phyloP scores from a whole-genome alignment of 371 early-diverging fungal species.

The Mortierella sp. region DNA sequence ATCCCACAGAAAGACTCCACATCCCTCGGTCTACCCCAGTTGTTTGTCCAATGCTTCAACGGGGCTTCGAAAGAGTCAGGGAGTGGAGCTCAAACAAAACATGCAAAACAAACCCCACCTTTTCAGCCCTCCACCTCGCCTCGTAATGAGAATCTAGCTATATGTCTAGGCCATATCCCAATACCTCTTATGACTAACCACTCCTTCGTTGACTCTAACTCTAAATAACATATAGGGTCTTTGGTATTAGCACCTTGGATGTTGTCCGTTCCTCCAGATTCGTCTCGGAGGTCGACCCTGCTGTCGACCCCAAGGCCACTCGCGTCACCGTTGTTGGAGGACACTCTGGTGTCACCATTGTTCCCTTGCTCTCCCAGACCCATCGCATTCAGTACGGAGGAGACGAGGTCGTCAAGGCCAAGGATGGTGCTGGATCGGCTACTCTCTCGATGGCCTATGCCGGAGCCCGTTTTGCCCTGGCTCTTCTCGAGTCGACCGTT shows the following conservation, averaged over 20 bases:
- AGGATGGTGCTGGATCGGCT: slow-evolving; percentile 86
- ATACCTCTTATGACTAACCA: slow-evolving; percentile 3
- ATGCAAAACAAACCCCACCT: slow-evolving; percentile 19
- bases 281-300: slow-evolving; percentile 71
- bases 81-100: background rate
- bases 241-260: slow-evolving; percentile 91
- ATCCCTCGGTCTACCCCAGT: background rate
- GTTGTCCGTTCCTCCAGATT: slow-evolving; percentile 88
- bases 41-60: background rate
- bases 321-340: slow-evolving; percentile 88
- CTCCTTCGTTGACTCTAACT: slow-evolving; percentile 5
- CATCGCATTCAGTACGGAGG: slow-evolving; percentile 93
- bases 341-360: slow-evolving; percentile 90
- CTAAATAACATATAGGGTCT: slow-evolving; percentile 64
- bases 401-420: slow-evolving; percentile 96
- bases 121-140: background rate
- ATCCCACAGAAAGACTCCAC: background rate
- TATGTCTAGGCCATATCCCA: background rate
- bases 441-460: slow-evolving; percentile 95
- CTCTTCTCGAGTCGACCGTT: slow-evolving; percentile 79
- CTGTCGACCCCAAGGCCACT: slow-evolving; percentile 66
- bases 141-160: background rate
- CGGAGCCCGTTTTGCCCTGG: slow-evolving; percentile 87
- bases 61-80: background rate
- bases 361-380: slow-evolving; percentile 80